Percentiles rank a stretch among this genome's conserved stretches.
Conservation (phyloP, 2,329 filamentous ascomycete genomes). For the Cercospora sesami region DNA sequence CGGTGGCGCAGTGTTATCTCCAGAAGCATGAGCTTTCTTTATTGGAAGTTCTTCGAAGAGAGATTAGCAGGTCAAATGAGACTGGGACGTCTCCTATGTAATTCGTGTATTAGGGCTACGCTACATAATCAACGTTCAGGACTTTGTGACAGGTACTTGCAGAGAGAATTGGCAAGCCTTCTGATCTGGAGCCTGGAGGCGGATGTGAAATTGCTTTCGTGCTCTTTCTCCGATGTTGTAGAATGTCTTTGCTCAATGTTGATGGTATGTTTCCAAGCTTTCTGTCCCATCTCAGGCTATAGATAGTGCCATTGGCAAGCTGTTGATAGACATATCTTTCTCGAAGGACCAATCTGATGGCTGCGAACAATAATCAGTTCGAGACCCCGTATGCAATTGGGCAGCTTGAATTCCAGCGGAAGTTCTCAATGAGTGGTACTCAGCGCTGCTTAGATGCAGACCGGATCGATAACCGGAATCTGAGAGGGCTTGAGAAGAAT, state of each 20-base stretch:
- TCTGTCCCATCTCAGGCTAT: background rate
- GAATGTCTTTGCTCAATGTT: background rate
- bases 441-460: background rate
- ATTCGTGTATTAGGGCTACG: no score
- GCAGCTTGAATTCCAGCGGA: background rate
- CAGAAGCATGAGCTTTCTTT: no score
- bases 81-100: no score
- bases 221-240: background rate
- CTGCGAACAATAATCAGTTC: background rate
- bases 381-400: background rate
- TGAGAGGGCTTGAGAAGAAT: background rate
- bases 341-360: background rate
- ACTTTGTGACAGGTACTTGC: no score
- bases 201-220: background rate
- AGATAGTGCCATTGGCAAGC: background rate
- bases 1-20: no score
- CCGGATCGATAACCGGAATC: background rate
- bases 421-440: background rate
- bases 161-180: no score
- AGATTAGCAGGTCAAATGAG: no score
- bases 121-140: no score
- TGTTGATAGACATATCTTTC: background rate
- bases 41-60: no score
- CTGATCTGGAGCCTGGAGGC: no score
- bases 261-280: background rate